Evolutionary conservation across 768 basidiomycete genomes (phyloP).

Genomic region (Tulasnella sp.): DNA sequence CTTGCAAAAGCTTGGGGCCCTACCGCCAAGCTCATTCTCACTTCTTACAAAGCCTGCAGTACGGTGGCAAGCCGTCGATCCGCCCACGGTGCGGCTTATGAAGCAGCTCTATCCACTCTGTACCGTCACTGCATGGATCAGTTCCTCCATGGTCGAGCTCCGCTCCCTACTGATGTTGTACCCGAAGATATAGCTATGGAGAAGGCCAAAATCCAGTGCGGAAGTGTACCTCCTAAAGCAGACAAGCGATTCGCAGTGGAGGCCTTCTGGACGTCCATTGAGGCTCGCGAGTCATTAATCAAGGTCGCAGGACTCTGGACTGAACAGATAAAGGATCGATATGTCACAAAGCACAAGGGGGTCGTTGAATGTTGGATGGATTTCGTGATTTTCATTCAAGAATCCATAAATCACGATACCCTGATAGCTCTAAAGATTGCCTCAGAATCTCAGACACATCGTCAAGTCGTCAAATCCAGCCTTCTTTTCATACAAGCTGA

Average conservation of each 20-base stretch:
- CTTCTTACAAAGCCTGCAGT: conserved; percentile 31
- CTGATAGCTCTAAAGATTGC: conserved; percentile 36
- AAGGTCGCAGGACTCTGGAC: conserved; percentile 32
- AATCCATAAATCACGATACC: conserved; percentile 37
- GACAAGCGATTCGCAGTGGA: conserved; percentile 49
- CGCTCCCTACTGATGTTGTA: conserved; percentile 22
- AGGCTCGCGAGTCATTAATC: conserved; percentile 39
- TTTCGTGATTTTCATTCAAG: conserved; percentile 34
- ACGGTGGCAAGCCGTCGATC: conserved; percentile 37
- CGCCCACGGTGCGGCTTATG: conserved; percentile 46
- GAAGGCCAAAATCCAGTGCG: conserved; percentile 41
- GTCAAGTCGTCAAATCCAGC: conserved; percentile 37
- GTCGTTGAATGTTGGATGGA: conserved; percentile 2
- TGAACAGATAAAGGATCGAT: not conserved
- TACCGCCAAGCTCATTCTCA: conserved; percentile 27
- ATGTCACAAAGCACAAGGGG: no score
- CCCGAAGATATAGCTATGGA: conserved; percentile 41
- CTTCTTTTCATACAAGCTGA: conserved; percentile 35
- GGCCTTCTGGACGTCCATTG: conserved; percentile 42
- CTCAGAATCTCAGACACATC: conserved; percentile 36
- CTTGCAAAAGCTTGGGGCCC: conserved; percentile 30
- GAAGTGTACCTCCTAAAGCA: conserved; percentile 39
- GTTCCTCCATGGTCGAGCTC: conserved; percentile 23
- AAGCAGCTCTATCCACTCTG: conserved; percentile 43
- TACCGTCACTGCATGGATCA: conserved; percentile 22